Evolutionary conservation across 345 rosid genomes (phyloP), one percentile per base, ranked within the genome.

Genomic region (Arabidopsis suecica): DNA sequence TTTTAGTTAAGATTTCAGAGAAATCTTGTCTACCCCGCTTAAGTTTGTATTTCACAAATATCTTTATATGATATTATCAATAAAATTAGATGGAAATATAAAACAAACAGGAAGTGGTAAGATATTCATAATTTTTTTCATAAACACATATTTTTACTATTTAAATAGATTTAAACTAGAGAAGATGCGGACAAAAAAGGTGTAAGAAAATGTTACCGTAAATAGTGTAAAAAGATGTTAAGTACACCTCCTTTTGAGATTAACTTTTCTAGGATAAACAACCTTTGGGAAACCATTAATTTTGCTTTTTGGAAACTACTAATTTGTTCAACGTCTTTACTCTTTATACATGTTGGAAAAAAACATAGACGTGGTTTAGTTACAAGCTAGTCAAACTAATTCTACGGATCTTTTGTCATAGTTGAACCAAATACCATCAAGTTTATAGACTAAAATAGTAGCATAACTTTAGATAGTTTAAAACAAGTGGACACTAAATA

Each of bases 191-290:
- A 18, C 44, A 5, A 5, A 3, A 6, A n/a, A 59, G 0, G 40
- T 56, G 12, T 53, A 5, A 3, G 5, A 36, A 2, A 8, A 18
- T 9, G 40, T 34, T 58, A 58, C 14, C 62, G 16, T 16, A 60
- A 37, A 20, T 37, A 18, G 14, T 59, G 16, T 18, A 59, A 59
- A 23, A 59, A 59, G 28, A 18, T 34, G 25, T 62, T 62, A 42
- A 62, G 7, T 28, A 62, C 63, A 36, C 63, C 9, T 18, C 22
- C 60, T 40, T 69, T 69, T 56, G 63, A 69, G 54, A 69, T 56
- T 41, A 28, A 5, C 8, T 10, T 69, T 54, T 54, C 14, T 68
- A 40, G 61, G 62, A 25, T 40, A 32, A 28, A 25, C 0, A n/a
- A 40, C 41, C 16, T 66, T 68, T 55, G 30, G 18, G 23, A 54